These are phyloP conservation scores for Lumnitzera littorea DNA, from an alignment of 345 rosid genomes.

Conservation along the genomic window DNA sequence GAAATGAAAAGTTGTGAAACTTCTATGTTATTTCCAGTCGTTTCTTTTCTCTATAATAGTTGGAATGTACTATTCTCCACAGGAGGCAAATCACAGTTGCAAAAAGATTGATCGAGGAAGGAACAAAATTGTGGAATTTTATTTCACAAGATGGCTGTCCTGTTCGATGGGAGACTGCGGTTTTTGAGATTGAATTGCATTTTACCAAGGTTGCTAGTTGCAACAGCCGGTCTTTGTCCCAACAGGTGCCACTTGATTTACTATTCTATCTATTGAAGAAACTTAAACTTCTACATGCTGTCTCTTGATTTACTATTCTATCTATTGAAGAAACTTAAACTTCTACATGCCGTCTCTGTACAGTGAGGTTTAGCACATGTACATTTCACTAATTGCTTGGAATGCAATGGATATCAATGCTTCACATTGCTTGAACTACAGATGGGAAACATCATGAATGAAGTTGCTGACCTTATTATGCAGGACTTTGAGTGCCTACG, in stretches of 20 bases:
- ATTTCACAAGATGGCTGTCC: conserved; percentile 54
- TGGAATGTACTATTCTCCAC: conserved; percentile 4
- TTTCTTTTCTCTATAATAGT: background rate
- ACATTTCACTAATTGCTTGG: background rate
- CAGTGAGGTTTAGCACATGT: background rate
- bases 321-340: background rate
- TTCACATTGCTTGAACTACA: background rate
- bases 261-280: background rate
- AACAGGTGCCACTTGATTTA: conserved; percentile 44
- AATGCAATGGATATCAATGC: background rate
- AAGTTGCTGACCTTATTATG: conserved; percentile 1
- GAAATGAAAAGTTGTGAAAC: background rate
- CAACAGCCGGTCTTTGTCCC: conserved; percentile 62
- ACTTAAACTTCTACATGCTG: no score
- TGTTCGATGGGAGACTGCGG: conserved; percentile 70
- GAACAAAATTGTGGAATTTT: conserved; percentile 73
- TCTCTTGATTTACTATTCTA: no score
- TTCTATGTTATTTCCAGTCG: background rate
- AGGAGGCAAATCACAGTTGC: conserved; percentile 74
- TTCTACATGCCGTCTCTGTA: no score
- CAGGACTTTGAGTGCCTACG: conserved; percentile 74
- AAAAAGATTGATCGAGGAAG: conserved; percentile 81
- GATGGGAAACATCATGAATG: background rate
- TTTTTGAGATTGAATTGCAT: conserved; percentile 73
- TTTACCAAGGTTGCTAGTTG: conserved; percentile 75